Percentiles rank a stretch among this genome's conserved stretches.
phyloP scores from a whole-genome alignment of 2,329 filamentous ascomycete genomes.

The Trichophyton benhamiae region DNA sequence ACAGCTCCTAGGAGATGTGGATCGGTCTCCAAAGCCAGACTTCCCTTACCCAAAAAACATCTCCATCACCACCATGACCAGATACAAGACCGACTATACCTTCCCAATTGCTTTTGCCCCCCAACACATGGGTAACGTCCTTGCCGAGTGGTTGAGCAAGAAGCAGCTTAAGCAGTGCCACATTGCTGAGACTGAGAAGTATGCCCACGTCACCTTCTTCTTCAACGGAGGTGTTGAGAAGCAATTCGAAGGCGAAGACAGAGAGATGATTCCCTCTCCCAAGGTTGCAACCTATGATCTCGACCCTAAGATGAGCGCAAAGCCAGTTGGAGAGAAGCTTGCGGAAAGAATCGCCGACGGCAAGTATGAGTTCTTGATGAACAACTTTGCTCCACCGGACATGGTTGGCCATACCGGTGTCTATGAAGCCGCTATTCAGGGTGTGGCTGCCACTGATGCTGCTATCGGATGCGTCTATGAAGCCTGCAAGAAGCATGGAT shows the following conservation, averaged over 20 bases:
- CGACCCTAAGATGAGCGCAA: conserved; percentile 91
- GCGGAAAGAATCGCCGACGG: conserved; percentile 73
- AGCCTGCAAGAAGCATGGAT: conserved; percentile 82
- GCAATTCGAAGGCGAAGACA: conserved; percentile 79
- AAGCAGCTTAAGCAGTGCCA: conserved; percentile 86
- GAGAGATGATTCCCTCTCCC: conserved; percentile 89
- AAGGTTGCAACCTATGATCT: conserved; percentile 93
- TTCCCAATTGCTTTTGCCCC: conserved; percentile 89
- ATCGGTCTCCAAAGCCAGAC: conserved; percentile 79
- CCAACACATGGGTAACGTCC: conserved; percentile 94
- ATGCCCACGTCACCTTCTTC: conserved; percentile 98
- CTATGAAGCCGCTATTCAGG: conserved; percentile 84
- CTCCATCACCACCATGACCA: conserved; percentile 87
- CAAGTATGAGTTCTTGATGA: conserved; percentile 95
- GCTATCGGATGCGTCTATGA: conserved; percentile 89
- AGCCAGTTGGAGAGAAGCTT: conserved; percentile 77
- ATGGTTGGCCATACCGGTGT: conserved; percentile 99
- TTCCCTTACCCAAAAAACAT: conserved; percentile 89
- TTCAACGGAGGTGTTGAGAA: conserved; percentile 99
- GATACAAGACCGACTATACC: conserved; percentile 90
- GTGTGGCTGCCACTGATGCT: conserved; percentile 75
- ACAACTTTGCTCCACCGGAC: conserved; percentile 98
- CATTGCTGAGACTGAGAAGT: conserved; percentile 97
- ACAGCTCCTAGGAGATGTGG: conserved; percentile 81
- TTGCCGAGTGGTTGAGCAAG: conserved; percentile 90